phyloP scores from a whole-genome alignment of 1,139 yeast species.

The Zygosaccharomyces sapae region DNA sequence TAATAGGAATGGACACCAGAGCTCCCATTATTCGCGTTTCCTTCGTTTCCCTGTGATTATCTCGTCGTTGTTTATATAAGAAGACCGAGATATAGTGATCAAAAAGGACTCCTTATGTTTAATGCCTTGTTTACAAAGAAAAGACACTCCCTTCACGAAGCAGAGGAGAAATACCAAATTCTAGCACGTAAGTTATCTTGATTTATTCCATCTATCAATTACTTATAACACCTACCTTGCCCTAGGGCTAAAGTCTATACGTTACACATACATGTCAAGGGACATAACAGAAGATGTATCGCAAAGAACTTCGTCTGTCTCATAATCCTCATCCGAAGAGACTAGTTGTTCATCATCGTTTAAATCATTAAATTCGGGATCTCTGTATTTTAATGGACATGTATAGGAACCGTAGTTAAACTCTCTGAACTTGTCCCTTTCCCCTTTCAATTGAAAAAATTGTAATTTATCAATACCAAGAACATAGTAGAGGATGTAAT shows the following conservation, averaged over 20 bases:
- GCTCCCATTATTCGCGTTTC: conserved; percentile 65
- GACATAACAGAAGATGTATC: conserved; percentile 7
- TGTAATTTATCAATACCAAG: conserved; percentile 29
- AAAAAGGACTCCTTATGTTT: too few species aligned
- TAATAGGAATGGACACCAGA: conserved; percentile 60
- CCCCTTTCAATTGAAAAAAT: conserved; percentile 24
- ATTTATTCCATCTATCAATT: neutral
- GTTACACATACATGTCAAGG: conserved; percentile 6
- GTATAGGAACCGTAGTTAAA: conserved; percentile 19
- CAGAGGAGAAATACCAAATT: too few species aligned
- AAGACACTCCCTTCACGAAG: too few species aligned
- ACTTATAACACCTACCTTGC: neutral
- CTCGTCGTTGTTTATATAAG: too few species aligned
- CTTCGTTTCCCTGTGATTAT: neutral
- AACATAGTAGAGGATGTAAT: conserved; percentile 26
- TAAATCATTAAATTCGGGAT: conserved; percentile 7
- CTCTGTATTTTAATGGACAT: conserved; percentile 11
- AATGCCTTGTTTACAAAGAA: too few species aligned
- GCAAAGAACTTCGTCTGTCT: neutral
- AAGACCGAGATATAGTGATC: too few species aligned
- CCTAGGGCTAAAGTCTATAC: neutral
- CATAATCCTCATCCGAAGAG: neutral
- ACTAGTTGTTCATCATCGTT: conserved; percentile 5
- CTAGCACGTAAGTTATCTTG: too few species aligned
- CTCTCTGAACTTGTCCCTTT: conserved; percentile 20